phyloP scores from a whole-genome alignment of 169 alveolate genomes.

The Eimeria falciformis region DNA sequence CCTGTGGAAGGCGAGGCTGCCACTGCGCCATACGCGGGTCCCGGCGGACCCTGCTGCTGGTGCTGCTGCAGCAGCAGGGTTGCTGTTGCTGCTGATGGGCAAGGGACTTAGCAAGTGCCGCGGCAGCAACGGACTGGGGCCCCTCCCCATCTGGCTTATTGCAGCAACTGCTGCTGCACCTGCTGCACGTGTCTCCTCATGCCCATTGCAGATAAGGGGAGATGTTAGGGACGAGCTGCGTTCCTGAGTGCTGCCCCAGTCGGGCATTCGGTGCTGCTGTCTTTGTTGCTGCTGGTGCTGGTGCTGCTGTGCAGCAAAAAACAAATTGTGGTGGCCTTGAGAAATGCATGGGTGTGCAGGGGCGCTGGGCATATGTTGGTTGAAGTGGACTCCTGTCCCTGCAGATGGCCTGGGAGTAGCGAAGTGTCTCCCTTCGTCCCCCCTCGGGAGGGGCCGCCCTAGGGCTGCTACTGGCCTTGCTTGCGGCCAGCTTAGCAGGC shows the following conservation, averaged over 20 bases:
- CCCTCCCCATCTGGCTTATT: background rate
- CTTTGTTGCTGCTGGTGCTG: slow-evolving; percentile 7
- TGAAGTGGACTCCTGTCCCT: too few species aligned
- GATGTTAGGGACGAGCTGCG: slow-evolving; percentile 6
- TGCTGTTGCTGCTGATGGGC: slow-evolving; percentile 25
- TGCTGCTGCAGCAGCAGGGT: background rate
- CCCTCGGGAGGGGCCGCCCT: background rate
- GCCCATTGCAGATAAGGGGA: background rate
- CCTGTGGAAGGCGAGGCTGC: background rate
- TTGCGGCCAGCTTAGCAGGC: background rate
- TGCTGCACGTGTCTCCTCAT: slow-evolving; percentile 7
- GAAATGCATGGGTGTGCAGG: too few species aligned
- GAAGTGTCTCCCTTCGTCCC: background rate
- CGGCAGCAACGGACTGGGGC: slow-evolving; percentile 26
- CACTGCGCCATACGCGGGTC: slow-evolving; percentile 19
- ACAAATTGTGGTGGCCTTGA: too few species aligned
- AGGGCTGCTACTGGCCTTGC: background rate
- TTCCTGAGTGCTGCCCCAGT: background rate
- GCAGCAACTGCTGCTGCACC: slow-evolving; percentile 5
- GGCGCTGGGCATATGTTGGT: background rate
- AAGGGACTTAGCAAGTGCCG: slow-evolving; percentile 19
- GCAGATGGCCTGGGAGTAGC: too few species aligned
- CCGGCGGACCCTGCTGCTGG: background rate
- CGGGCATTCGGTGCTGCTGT: background rate
- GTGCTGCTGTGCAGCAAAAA: background rate